Percentiles rank a stretch among this genome's conserved stretches.
These are phyloP conservation scores for Thinopyrum elongatum DNA, from an alignment of 176 grass and related monocot species.

Conservation along the genomic window DNA sequence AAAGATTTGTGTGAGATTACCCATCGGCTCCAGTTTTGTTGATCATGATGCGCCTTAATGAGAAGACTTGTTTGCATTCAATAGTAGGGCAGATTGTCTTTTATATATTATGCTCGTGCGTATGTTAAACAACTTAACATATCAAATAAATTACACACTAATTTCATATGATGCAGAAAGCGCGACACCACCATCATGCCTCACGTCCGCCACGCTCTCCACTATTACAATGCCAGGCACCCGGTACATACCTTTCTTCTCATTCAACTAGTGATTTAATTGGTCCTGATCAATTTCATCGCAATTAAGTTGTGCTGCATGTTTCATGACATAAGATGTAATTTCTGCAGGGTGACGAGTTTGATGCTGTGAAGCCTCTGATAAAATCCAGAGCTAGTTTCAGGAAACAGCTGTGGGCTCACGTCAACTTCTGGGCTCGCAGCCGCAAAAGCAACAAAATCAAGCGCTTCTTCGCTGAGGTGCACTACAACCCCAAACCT, in stretches of 20 bases:
- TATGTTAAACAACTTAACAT: not conserved
- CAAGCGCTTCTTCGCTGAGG: conserved; percentile 6
- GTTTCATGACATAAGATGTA: not conserved
- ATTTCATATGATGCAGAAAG: not conserved
- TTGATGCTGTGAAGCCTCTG: conserved; percentile 4
- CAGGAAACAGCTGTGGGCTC: not conserved
- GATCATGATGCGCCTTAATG: no score
- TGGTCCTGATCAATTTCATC: not conserved
- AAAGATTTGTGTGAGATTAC: no score
- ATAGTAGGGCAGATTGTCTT: no score
- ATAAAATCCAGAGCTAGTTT: not conserved
- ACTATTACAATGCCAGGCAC: not conserved
- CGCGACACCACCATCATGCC: not conserved
- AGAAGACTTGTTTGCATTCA: no score
- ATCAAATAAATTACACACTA: not conserved
- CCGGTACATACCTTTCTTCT: not conserved
- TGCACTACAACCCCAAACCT: not conserved
- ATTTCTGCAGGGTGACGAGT: not conserved
- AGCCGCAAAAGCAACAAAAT: not conserved
- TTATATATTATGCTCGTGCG: not conserved
- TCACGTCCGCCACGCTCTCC: not conserved
- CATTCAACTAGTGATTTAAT: not conserved
- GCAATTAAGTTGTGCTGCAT: not conserved
- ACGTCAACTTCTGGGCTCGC: conserved; percentile 1
- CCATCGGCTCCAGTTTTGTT: no score